Evolutionary conservation across 2,329 filamentous ascomycete species (phyloP), one percentile per base, ranked within the genome.

Genomic region (Alternaria angustiovoidea): DNA sequence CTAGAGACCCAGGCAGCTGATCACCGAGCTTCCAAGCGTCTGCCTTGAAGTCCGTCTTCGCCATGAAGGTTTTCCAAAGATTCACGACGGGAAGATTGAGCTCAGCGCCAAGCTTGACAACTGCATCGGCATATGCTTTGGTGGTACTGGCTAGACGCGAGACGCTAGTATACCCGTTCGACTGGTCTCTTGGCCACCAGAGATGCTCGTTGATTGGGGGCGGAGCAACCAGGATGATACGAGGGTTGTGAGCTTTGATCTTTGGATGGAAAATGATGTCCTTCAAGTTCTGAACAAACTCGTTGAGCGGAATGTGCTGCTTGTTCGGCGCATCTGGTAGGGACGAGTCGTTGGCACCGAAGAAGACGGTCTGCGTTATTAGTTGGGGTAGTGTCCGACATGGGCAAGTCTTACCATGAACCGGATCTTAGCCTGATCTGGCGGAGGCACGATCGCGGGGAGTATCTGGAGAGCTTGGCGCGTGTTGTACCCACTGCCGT

Each of bases 261-360:
- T 82, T 81, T 7, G 90, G 87, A 77, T 97, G 92, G 3, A 83
- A 87, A 70, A 96, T 81, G 68, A 98, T 92, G 26, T 81, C 82
- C 64, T 78, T 83, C 48, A 97, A 80, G 73, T 97, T 96, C 56
- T 85, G 79, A 75, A 87, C 88, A 82, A 93, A 98, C 61, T 88
- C 80, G 1, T 89, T 85, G n/a, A 97, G 78, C 1, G 92, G 87
- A 7, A 98, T 86, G 76, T 94, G 88, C 78, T 98, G 95, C 9
- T 83, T 82, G 51, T 87, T 88, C 4, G 83, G 83, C 5, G 85
- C 82, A 38, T 86, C 81, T 4, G 88, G 85, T 4, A 96, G 78
- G 55, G 89, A 89, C 4, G 94, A 90, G 78, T 98, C 95, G 75
- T 99, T 98, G 68, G 95, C 92, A 18, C 95, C 95, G 61, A 97